phyloP scores from a whole-genome alignment of 2,329 filamentous ascomycete species.

The Sphaceloma murrayae region DNA sequence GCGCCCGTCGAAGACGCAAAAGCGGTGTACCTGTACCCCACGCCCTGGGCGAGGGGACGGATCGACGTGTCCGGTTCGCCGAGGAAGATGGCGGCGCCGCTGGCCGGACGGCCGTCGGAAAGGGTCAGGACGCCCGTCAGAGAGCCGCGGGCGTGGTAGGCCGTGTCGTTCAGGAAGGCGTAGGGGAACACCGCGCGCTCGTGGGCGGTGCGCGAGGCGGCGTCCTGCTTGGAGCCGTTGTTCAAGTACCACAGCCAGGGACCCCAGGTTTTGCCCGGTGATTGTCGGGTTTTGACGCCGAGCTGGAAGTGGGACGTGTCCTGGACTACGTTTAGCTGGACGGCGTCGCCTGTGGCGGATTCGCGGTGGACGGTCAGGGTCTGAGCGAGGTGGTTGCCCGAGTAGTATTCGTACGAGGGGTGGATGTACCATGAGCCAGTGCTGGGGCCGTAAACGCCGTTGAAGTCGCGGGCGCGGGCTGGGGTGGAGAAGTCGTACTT shows the following conservation, averaged over 20 bases:
- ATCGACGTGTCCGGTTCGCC: conserved; percentile 40
- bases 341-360: conserved; percentile 41
- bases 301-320: conserved; percentile 27
- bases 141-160: conserved; percentile 42
- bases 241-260: conserved; percentile 42
- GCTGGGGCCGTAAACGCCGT: conserved; percentile 42
- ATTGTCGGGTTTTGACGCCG: conserved; percentile 26
- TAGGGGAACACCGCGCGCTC: conserved; percentile 43
- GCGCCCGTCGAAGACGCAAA: conserved; percentile 37
- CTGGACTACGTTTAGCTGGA: conserved; percentile 42
- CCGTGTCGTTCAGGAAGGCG: conserved; percentile 38
- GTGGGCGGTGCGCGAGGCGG: conserved; percentile 30
- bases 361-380: conserved; percentile 37
- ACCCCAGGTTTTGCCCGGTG: conserved; percentile 35
- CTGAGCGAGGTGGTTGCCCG: conserved; percentile 46
- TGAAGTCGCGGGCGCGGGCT: conserved; percentile 34
- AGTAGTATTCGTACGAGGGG: conserved; percentile 43
- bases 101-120: conserved; percentile 41
- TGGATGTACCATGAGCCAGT: conserved; percentile 44
- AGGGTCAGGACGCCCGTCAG: conserved; percentile 38
- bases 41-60: conserved; percentile 39
- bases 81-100: conserved; percentile 42
- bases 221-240: conserved; percentile 39
- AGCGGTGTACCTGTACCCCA: conserved; percentile 42
- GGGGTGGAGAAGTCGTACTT: conserved; percentile 43